Evolutionary conservation across 192 early-diverging fungal genomes (phyloP).

Genomic region (Irineochytrium annulatum): DNA sequence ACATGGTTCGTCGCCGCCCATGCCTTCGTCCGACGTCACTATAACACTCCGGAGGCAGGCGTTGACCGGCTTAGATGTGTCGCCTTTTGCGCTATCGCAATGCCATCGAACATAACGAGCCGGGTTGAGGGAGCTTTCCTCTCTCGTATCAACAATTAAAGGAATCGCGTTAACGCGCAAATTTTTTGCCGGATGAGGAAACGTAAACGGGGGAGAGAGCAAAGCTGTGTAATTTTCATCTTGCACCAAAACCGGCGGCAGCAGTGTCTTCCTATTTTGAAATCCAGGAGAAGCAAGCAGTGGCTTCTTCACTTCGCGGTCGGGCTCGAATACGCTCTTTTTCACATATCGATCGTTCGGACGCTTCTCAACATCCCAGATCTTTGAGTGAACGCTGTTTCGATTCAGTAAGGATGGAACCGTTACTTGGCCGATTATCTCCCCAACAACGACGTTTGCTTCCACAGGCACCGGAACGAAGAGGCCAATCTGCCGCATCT

Average conservation of each 20-base stretch:
- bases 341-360: background rate
- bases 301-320: background rate
- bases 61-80: background rate
- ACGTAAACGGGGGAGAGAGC: background rate
- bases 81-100: background rate
- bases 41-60: background rate
- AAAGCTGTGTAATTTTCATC: background rate
- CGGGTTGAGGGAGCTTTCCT: background rate
- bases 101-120: background rate
- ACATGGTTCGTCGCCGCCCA: too few relatives aligned
- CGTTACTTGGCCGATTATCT: background rate
- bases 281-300: background rate
- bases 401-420: background rate
- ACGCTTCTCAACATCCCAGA: background rate
- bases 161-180: background rate
- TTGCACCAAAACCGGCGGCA: background rate
- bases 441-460: background rate
- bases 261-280: background rate
- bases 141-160: background rate
- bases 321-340: background rate
- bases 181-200: background rate
- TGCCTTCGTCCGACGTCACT: background rate
- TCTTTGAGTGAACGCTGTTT: background rate
- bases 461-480: background rate
- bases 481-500: background rate